Evolutionary conservation across 2,329 filamentous ascomycete genomes (phyloP), one percentile per base, ranked within the genome.

Genomic region (Dendrostoma leiphaemia): DNA sequence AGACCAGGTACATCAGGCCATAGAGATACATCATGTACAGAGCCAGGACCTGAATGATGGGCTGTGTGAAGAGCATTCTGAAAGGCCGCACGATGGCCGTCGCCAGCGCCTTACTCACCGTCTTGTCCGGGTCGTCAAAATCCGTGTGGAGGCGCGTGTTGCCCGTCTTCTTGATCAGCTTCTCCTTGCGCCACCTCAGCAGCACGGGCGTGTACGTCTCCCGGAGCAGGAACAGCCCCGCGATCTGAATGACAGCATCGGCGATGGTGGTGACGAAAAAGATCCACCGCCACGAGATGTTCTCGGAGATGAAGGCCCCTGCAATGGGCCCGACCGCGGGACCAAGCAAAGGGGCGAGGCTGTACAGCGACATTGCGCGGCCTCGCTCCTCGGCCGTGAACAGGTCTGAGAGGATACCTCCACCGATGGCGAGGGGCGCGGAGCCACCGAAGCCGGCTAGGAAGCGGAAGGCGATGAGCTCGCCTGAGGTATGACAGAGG

Each of bases 281-380:
- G 7, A 83, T 81, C 88, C 88, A 91, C 35, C 86, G 78, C 88
- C 88, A 91, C 1, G 79, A 83, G 7, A 79, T 83, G 64, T 80
- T 74, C 62, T 87, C 69, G 1, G 83, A 75, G 43, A 89, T 84
- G 67, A 85, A 88, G 0, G 82, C 85, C 17, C 85, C 85, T 1
- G 80, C 81, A 50, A 89, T 82, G 1, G 85, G 85, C 0, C 86
- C 85, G 4, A 88, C 69, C 1, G 84, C 83, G 1, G 85, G 85
- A 0, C 85, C 85, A 0, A 89, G 77, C 0, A 89, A 73, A 0
- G 85, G 85, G 1, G 79, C 80, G 1, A 88, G 73, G 48, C 75
- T 81, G 69, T 87, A 88, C 35, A 88, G 76, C 2, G 78, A 78
- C 53, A 88, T 80, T 3, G 84, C 81, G 58, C 76, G 78, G 3